phyloP scores from a whole-genome alignment of 1,139 yeast genomes.

The Chernovozyma aurita region DNA sequence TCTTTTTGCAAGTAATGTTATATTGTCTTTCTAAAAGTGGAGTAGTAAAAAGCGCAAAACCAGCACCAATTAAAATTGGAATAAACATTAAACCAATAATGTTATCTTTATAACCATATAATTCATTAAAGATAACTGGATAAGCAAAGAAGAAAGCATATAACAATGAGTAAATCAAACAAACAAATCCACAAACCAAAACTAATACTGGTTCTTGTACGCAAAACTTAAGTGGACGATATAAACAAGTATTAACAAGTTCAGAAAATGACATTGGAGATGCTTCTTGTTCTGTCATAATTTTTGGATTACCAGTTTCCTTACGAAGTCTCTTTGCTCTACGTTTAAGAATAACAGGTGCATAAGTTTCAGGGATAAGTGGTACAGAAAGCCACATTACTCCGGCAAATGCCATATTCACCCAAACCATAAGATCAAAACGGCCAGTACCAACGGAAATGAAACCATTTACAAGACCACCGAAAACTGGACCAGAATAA shows the following conservation, averaged over 20 bases:
- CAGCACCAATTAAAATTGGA: slow-evolving; percentile 85
- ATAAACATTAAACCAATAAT: slow-evolving; percentile 78
- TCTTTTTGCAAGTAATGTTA: slow-evolving; percentile 42
- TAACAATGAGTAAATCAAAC: slow-evolving; percentile 77
- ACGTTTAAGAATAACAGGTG: slow-evolving; percentile 75
- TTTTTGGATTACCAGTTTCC: slow-evolving; percentile 74
- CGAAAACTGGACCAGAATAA: slow-evolving; percentile 87
- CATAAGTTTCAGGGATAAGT: slow-evolving; percentile 81
- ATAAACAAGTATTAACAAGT: slow-evolving; percentile 59
- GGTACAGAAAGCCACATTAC: slow-evolving; percentile 65
- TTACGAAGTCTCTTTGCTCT: slow-evolving; percentile 69
- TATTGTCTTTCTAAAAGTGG: slow-evolving; percentile 66
- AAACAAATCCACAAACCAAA: slow-evolving; percentile 78
- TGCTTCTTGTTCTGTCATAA: slow-evolving; percentile 91
- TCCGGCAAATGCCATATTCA: slow-evolving; percentile 89
- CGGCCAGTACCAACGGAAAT: slow-evolving; percentile 66
- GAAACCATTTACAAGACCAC: slow-evolving; percentile 88
- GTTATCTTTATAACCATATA: slow-evolving; percentile 66
- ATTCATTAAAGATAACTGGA: slow-evolving; percentile 66
- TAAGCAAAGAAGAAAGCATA: slow-evolving; percentile 92
- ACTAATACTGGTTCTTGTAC: slow-evolving; percentile 81
- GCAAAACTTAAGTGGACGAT: slow-evolving; percentile 72
- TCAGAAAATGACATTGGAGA: slow-evolving; percentile 63
- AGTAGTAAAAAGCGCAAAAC: slow-evolving; percentile 65
- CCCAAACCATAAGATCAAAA: slow-evolving; percentile 77